Base-by-base conservation (phyloP, 2,329 filamentous ascomycete genomes). In the Botrytis fabae region DNA sequence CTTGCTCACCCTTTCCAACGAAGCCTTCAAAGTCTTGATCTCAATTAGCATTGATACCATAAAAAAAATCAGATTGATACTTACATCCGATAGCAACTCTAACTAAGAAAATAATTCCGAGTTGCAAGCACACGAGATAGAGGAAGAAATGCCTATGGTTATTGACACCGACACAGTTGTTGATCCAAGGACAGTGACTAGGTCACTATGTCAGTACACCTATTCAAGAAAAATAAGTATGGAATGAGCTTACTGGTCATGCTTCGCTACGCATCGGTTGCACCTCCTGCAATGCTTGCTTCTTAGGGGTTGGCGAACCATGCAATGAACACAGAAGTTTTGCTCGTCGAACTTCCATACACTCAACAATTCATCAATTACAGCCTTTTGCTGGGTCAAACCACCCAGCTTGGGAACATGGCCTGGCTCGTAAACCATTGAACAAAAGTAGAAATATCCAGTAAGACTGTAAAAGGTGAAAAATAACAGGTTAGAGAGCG, bases 271-370 rank as follows among this genome's bases (percentile, higher is more conserved):
- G 81, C 96, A 99, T 76, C 95, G 92, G 79, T 92, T 90, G 81
- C 96, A 99, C 75, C 93, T 88, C 80, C 92, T 92, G 84, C 96
- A 99, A 83, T 99, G 96, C 85, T 98, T 99, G 84, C 95, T 97
- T 77, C 96, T 89, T 75, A 99, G 84, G 5, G 96, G 96, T 77
- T 93, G 95, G 71, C 95, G 89, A 78, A 97, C 93, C 95, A 98
- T 97, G 84, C 96, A 99, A 65, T 90, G 90, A 42, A 97, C 91
- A 82, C 96, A 99, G 80, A 98, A 99, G 81, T 97, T 95, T 75
- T 91, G 86, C 80, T 98, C 95, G 80, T 99, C 95, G 81, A 95
- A 99, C 79, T 94, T 96, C 90, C 94, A 96, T 76, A 90, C 81
- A 73, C 89, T 88, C 75, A 99, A 88, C 12, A 99, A 87, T 77